Evolutionary conservation across 768 basidiomycete genomes (phyloP).

Genomic region (Mycena pura): DNA sequence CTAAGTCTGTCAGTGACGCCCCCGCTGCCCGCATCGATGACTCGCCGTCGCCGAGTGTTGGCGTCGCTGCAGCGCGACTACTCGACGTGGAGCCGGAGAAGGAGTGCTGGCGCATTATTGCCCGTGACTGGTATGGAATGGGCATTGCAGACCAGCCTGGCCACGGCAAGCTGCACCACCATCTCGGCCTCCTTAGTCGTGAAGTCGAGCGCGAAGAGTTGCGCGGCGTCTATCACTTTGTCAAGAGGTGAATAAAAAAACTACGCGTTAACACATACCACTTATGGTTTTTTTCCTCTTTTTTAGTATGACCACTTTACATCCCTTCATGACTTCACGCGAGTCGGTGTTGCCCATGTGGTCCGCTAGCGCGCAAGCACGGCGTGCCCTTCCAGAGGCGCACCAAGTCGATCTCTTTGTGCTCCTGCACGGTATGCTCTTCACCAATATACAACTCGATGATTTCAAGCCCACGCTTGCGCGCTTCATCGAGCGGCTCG

Average conservation of each 20-base stretch:
- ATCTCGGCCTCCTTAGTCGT: slow-evolving; percentile 85
- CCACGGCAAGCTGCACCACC: slow-evolving; percentile 94
- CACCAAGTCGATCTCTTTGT: slow-evolving; percentile 82
- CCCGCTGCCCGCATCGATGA: slow-evolving; percentile 66
- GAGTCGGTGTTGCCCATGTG: slow-evolving; percentile 92
- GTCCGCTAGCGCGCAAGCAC: slow-evolving; percentile 75
- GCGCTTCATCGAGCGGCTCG: slow-evolving; percentile 85
- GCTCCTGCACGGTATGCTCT: slow-evolving; percentile 94
- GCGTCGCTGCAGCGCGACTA: slow-evolving; percentile 79
- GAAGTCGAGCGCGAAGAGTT: slow-evolving; percentile 86
- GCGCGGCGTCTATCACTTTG: slow-evolving; percentile 89
- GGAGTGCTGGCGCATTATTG: slow-evolving; percentile 89
- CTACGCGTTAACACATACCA: background rate
- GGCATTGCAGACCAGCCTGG: slow-evolving; percentile 91
- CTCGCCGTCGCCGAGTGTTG: slow-evolving; percentile 79
- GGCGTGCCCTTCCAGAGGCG: slow-evolving; percentile 79
- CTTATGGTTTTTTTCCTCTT: background rate
- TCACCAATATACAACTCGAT: slow-evolving; percentile 94
- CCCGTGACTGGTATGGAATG: slow-evolving; percentile 90
- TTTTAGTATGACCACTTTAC: slow-evolving; percentile 86
- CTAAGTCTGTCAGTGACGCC: slow-evolving; percentile 56
- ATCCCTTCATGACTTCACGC: slow-evolving; percentile 86
- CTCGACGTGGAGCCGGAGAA: slow-evolving; percentile 91
- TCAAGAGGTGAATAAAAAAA: slow-evolving; percentile 75
- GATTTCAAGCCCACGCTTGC: slow-evolving; percentile 84